Evolutionary conservation across 176 grass and related monocot species (phyloP).

Genomic region (Olyra latifolia): DNA sequence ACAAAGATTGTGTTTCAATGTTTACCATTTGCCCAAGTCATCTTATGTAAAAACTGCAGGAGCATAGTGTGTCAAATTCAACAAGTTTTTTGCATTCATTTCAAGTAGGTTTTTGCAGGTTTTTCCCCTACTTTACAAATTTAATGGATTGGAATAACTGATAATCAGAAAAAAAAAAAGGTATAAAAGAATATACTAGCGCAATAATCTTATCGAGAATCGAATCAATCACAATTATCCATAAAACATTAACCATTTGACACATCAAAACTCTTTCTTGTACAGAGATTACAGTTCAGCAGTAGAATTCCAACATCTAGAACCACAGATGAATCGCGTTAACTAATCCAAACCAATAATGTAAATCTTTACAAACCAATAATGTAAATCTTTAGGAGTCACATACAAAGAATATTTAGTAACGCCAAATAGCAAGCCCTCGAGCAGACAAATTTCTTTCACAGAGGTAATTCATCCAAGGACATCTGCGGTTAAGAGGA

Average conservation of each 20-base stretch:
- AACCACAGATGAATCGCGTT: background rate
- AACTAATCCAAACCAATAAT: constrained; percentile 47
- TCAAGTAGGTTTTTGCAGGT: background rate
- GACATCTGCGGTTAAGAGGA: background rate
- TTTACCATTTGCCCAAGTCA: background rate
- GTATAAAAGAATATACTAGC: background rate
- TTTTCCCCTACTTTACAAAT: background rate
- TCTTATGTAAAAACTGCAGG: background rate
- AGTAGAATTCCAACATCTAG: constrained; percentile 19
- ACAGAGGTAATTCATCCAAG: background rate
- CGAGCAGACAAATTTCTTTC: constrained; percentile 4
- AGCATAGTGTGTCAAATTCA: background rate
- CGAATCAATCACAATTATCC: background rate
- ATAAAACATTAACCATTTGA: constrained; percentile 22
- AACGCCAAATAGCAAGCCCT: constrained; percentile 29
- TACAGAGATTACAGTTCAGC: constrained; percentile 25
- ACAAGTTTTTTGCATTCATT: background rate
- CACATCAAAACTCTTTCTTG: constrained; percentile 13
- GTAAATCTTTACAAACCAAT: constrained; percentile 46
- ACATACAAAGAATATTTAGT: constrained; percentile 43
- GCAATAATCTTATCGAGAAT: constrained; percentile 22
- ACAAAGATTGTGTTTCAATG: background rate
- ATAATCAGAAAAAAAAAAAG: background rate
- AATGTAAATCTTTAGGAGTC: constrained; percentile 41
- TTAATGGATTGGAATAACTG: background rate